Conservation (phyloP, 192 early-diverging fungal species). For the Coemansia sp. region DNA sequence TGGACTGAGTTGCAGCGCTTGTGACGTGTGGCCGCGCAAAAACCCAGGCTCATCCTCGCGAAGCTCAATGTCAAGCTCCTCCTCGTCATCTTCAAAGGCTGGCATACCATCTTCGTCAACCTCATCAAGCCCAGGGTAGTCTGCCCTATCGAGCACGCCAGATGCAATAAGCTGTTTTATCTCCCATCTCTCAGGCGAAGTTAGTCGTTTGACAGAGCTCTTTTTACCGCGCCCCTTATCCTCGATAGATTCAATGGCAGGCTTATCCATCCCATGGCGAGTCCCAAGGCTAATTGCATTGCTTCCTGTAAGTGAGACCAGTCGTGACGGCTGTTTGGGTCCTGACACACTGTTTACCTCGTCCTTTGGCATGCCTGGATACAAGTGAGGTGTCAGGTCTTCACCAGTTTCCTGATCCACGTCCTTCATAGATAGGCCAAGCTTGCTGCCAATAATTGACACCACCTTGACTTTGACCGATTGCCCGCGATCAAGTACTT, state of each 20-base stretch:
- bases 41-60: slow-evolving; percentile 93
- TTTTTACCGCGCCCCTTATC: slow-evolving; percentile 9
- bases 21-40: slow-evolving; percentile 86
- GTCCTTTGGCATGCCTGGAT: slow-evolving; percentile 49
- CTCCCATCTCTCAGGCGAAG: slow-evolving; percentile 95
- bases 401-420: slow-evolving; percentile 91
- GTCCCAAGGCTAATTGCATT: slow-evolving; percentile 35
- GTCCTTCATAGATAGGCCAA: slow-evolving; percentile 94
- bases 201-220: slow-evolving; percentile 74
- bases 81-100: slow-evolving; percentile 84
- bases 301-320: slow-evolving; percentile 23
- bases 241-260: background rate
- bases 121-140: slow-evolving; percentile 87
- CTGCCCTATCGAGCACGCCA: slow-evolving; percentile 80
- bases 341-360: background rate
- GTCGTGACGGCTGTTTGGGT: slow-evolving; percentile 6
- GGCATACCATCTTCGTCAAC: slow-evolving; percentile 71
- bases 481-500: slow-evolving; percentile 84
- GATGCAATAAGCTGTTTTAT: slow-evolving; percentile 97
- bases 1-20: slow-evolving; percentile 83
- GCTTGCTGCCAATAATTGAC: slow-evolving; percentile 78
- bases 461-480: slow-evolving; percentile 92
- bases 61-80: slow-evolving; percentile 97
- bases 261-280: background rate
- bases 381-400: slow-evolving; percentile 82